These are phyloP conservation scores for Trichosporon sp. DNA, from an alignment of 1,284 basidiomycete species.

Conservation along the genomic window DNA sequence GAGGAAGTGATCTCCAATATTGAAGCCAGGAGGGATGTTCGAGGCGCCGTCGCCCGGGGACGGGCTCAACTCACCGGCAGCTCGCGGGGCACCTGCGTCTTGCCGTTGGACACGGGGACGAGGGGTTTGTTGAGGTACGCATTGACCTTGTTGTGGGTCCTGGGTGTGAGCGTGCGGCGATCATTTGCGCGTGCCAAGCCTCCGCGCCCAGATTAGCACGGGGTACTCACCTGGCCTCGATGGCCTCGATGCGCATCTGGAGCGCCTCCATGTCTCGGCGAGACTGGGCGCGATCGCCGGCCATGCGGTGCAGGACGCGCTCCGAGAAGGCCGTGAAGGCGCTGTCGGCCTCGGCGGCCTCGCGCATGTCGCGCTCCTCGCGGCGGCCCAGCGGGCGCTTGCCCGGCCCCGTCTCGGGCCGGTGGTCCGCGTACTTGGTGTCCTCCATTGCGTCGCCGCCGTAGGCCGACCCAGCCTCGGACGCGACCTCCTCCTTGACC, in stretches of 20 bases:
- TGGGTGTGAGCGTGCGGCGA: slow-evolving; percentile 3
- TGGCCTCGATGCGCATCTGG: slow-evolving; percentile 5
- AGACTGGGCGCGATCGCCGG: neutral
- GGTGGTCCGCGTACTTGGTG: neutral
- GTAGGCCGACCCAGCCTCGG: neutral
- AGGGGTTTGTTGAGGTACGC: slow-evolving; percentile 14
- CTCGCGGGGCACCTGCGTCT: neutral
- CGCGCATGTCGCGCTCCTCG: neutral
- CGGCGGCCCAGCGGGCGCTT: neutral
- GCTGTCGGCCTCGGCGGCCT: neutral
- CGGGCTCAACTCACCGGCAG: slow-evolving; percentile 11
- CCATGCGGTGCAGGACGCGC: slow-evolving; percentile 5
- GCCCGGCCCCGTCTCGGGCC: neutral
- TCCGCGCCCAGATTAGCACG: neutral
- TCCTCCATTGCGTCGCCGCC: neutral
- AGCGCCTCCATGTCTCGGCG: slow-evolving; percentile 12
- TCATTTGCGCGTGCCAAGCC: neutral
- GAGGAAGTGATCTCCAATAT: no score
- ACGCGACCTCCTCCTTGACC: slow-evolving; percentile 10
- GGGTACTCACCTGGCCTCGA: slow-evolving; percentile 12
- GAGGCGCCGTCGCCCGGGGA: no score
- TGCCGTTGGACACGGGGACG: slow-evolving; percentile 14
- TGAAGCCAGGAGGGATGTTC: no score
- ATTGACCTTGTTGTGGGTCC: slow-evolving; percentile 14
- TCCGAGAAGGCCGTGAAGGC: neutral